A percentile compares a stretch with the other conserved stretches of the same genome.
Evolutionary conservation across 768 basidiomycete species (phyloP).

Genomic region (Lyophyllum semitale): DNA sequence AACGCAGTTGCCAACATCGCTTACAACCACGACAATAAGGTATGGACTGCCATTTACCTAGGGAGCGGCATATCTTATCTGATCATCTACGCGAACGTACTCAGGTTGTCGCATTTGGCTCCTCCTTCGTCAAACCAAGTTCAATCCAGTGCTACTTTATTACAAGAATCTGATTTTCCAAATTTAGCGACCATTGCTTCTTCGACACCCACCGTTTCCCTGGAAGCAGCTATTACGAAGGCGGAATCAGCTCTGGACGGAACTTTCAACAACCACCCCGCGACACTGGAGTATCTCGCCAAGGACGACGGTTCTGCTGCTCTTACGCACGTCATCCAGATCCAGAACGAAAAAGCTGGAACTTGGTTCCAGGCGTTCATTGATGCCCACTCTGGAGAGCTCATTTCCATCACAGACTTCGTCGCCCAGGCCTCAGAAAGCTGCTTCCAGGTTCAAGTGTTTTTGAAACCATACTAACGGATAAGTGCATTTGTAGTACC

Average conservation of each 20-base stretch:
- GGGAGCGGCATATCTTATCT: too few relatives aligned
- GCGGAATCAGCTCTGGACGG: conserved; percentile 39
- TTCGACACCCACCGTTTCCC: conserved; percentile 35
- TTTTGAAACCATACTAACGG: not conserved
- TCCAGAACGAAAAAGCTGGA: conserved; percentile 23
- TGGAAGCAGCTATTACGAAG: conserved; percentile 33
- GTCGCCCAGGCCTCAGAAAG: not conserved
- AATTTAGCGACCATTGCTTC: conserved; percentile 19
- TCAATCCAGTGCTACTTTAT: too few relatives aligned
- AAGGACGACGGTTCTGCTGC: conserved; percentile 36
- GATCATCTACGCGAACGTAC: too few relatives aligned
- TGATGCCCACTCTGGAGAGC: not conserved
- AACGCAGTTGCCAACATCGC: conserved; percentile 21
- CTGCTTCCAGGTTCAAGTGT: not conserved
- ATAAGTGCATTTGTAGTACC: not conserved
- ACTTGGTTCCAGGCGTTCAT: not conserved
- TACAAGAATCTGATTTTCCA: too few relatives aligned
- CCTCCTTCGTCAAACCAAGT: conserved; percentile 49
- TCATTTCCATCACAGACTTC: not conserved
- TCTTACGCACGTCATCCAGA: conserved; percentile 40
- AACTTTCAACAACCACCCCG: conserved; percentile 38
- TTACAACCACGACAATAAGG: conserved; percentile 15
- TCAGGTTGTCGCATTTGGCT: conserved; percentile 33
- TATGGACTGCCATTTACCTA: conserved; percentile 26
- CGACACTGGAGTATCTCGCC: conserved; percentile 41